A percentile compares a stretch with the other conserved stretches of the same genome.
Evolutionary conservation across 768 basidiomycete species (phyloP).

Genomic region (Lactarius sanguifluus): DNA sequence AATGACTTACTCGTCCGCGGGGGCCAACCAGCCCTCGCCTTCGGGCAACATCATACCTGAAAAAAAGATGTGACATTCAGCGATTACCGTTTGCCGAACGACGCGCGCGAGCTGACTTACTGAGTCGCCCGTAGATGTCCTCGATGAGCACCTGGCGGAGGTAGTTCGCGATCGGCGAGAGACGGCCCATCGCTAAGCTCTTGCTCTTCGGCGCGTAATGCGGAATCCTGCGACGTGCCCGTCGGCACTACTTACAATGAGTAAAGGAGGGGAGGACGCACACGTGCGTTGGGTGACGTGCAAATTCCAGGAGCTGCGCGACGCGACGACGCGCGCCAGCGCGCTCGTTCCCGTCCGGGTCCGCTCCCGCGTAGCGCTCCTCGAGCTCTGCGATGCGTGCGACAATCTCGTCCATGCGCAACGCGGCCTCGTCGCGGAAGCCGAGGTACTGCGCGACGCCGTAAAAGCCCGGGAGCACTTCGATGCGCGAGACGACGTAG

Average conservation of each 20-base stretch:
- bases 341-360: slow-evolving; percentile 37
- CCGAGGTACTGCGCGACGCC: slow-evolving; percentile 59
- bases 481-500: slow-evolving; percentile 58
- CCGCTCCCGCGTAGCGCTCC: slow-evolving; percentile 31
- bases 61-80: not conserved
- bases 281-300: slow-evolving; percentile 55
- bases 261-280: slow-evolving; percentile 35
- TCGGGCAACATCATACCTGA: slow-evolving; percentile 62
- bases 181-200: slow-evolving; percentile 35
- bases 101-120: slow-evolving; percentile 36
- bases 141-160: slow-evolving; percentile 55
- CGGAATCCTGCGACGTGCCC: slow-evolving; percentile 44
- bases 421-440: slow-evolving; percentile 50
- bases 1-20: slow-evolving; percentile 50
- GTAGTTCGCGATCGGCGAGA: slow-evolving; percentile 42
- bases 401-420: slow-evolving; percentile 47
- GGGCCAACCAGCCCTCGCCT: slow-evolving; percentile 55
- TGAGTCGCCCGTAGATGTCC: slow-evolving; percentile 58
- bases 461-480: slow-evolving; percentile 57
- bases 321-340: slow-evolving; percentile 30
- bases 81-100: not conserved
- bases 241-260: not conserved
- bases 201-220: slow-evolving; percentile 57
- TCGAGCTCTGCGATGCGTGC: slow-evolving; percentile 54
- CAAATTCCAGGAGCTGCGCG: slow-evolving; percentile 43